Conservation (phyloP, 257 asterid genomes). For the Catharanthus roseus region DNA sequence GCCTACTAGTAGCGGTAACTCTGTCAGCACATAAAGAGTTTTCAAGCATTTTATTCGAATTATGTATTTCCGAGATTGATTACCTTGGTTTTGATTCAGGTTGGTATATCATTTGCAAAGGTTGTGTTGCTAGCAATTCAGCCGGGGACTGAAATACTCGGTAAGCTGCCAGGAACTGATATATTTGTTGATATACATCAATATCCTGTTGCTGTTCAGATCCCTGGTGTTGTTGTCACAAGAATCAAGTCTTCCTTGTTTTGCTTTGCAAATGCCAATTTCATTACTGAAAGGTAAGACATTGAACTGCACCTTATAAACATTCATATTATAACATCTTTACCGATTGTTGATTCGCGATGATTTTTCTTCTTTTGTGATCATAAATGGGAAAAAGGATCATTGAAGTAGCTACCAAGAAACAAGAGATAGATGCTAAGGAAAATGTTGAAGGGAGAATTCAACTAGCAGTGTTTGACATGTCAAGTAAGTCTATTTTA, state of each 20-base stretch:
- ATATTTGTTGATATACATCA: slow-evolving; percentile 29
- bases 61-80: background rate
- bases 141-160: slow-evolving; percentile 31
- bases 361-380: background rate
- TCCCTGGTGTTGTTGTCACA: slow-evolving; percentile 32
- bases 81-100: slow-evolving; percentile 20
- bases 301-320: background rate
- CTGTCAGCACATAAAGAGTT: background rate
- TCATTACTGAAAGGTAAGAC: slow-evolving; percentile 23
- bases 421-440: slow-evolving; percentile 12
- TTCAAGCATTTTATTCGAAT: background rate
- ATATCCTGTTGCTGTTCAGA: slow-evolving; percentile 31
- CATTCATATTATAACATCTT: background rate
- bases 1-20: slow-evolving; percentile 38
- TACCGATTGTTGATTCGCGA: background rate
- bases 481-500: slow-evolving; percentile 28
- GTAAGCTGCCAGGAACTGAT: slow-evolving; percentile 37
- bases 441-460: slow-evolving; percentile 18
- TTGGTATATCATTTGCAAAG: slow-evolving; percentile 34
- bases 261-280: slow-evolving; percentile 37
- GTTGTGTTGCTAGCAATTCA: slow-evolving; percentile 27
- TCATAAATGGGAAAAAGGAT: slow-evolving; percentile 15
- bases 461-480: slow-evolving; percentile 28
- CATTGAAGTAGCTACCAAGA: slow-evolving; percentile 14
- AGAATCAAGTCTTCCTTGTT: slow-evolving; percentile 33